phyloP scores from a whole-genome alignment of 75 land plant species.

The Picea glauca region DNA sequence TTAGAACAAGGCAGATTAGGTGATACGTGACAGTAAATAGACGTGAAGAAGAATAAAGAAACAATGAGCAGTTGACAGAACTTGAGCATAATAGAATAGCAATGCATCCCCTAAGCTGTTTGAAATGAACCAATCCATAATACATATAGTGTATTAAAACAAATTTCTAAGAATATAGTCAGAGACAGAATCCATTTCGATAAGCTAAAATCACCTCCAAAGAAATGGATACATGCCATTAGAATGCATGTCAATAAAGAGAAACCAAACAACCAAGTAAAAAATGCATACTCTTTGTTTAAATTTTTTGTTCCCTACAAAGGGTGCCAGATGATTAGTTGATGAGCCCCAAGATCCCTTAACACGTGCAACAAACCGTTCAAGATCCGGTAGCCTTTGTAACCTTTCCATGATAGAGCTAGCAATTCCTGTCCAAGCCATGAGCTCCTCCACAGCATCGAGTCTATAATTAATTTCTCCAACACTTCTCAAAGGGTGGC shows the following conservation, averaged over 20 bases:
- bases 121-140: background rate
- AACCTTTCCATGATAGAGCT: conserved; percentile 36
- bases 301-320: conserved; percentile 38
- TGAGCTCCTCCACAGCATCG: conserved; percentile 63
- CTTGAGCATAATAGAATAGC: background rate
- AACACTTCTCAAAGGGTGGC: conserved; percentile 78
- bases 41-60: background rate
- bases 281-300: conserved; percentile 47
- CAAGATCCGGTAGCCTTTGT: conserved; percentile 79
- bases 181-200: too few species aligned
- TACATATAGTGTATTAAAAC: background rate
- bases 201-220: background rate
- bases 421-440: conserved; percentile 38
- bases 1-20: background rate
- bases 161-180: background rate
- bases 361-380: conserved; percentile 70
- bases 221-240: background rate
- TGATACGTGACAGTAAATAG: background rate
- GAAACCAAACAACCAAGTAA: background rate
- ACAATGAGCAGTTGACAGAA: background rate
- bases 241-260: background rate
- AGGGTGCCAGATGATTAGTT: conserved; percentile 35
- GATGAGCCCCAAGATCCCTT: conserved; percentile 53
- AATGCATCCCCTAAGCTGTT: background rate
- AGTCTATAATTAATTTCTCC: conserved; percentile 65